A percentile compares a stretch with the other conserved stretches of the same genome.
Evolutionary conservation across 495 filamentous ascomycete genomes (phyloP).

Genomic region (Talaromyces adpressus): DNA sequence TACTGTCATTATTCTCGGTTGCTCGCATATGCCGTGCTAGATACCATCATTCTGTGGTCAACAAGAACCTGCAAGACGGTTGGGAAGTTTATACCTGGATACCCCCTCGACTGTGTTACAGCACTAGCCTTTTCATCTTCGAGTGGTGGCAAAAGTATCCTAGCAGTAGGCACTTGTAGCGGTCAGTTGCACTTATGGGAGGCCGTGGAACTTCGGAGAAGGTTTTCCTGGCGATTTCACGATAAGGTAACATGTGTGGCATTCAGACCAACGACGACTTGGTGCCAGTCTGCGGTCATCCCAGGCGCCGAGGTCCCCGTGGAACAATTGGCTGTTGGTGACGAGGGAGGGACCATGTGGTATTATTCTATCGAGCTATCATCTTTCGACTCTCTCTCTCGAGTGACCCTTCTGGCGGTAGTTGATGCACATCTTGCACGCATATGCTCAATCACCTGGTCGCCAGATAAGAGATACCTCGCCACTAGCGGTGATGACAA

Average conservation of each 20-base stretch:
- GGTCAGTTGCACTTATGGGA: conserved; percentile 26
- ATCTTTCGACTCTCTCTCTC: conserved; percentile 19
- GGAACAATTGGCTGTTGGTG: conserved; percentile 84
- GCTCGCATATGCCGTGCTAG: conserved; percentile 79
- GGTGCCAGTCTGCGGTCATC: conserved; percentile 32
- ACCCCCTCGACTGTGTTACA: conserved; percentile 57
- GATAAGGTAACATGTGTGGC: conserved; percentile 68
- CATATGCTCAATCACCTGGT: conserved; percentile 90
- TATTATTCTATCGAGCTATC: conserved; percentile 89
- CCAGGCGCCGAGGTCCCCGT: conserved; percentile 22
- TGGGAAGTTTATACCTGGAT: conserved; percentile 40
- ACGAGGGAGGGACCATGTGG: conserved; percentile 78
- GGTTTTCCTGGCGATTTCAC: conserved; percentile 46
- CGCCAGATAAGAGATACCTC: conserved; percentile 64
- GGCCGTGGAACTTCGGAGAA: too few species aligned
- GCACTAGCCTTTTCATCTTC: conserved; percentile 83
- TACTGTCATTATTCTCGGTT: conserved; percentile 68
- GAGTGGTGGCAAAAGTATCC: conserved; percentile 67
- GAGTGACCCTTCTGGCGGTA: conserved; percentile 58
- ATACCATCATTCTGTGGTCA: conserved; percentile 84
- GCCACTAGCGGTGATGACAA: conserved; percentile 94
- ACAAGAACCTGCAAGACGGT: conserved; percentile 35
- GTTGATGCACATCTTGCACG: conserved; percentile 81
- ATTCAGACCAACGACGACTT: conserved; percentile 50
- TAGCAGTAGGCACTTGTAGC: conserved; percentile 77